Evolutionary conservation across 257 asterid genomes (phyloP).

Genomic region (Solanum gandarillasii): DNA sequence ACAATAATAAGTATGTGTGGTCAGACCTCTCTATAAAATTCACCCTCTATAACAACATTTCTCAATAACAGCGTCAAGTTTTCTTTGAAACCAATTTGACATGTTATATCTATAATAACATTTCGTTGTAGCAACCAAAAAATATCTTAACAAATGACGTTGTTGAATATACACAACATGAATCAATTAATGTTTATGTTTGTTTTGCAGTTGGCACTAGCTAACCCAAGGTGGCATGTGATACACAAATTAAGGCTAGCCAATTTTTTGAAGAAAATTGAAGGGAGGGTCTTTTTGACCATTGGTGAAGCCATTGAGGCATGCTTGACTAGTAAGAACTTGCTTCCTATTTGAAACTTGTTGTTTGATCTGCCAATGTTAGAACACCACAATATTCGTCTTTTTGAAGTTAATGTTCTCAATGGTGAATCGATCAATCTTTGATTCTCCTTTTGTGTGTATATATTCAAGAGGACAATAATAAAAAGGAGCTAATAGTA

Average conservation of each 20-base stretch:
- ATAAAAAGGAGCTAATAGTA: not conserved
- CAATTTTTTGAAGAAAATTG: constrained; percentile 15
- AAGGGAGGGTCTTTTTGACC: constrained; percentile 16
- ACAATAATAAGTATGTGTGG: too few species aligned
- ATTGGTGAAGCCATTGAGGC: constrained; percentile 31
- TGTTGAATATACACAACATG: not conserved
- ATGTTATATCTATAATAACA: not conserved
- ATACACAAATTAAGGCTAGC: constrained; percentile 22
- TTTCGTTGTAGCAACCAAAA: not conserved
- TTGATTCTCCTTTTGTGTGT: not conserved
- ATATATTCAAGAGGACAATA: not conserved
- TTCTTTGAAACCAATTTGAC: not conserved
- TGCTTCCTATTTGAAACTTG: not conserved
- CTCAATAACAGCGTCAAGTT: not conserved
- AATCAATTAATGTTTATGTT: not conserved
- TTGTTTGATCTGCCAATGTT: not conserved
- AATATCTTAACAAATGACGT: not conserved
- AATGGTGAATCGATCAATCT: not conserved
- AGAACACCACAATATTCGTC: not conserved
- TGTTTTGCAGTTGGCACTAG: constrained; percentile 19
- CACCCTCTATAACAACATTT: not conserved
- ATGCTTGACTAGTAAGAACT: constrained; percentile 2
- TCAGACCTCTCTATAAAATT: not conserved
- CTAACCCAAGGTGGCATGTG: constrained; percentile 32
- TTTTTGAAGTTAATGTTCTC: not conserved